A percentile compares a stretch with the other conserved stretches of the same genome.
Evolutionary conservation across 2,329 filamentous ascomycete species (phyloP).

Genomic region (Geosmithia morbida): DNA sequence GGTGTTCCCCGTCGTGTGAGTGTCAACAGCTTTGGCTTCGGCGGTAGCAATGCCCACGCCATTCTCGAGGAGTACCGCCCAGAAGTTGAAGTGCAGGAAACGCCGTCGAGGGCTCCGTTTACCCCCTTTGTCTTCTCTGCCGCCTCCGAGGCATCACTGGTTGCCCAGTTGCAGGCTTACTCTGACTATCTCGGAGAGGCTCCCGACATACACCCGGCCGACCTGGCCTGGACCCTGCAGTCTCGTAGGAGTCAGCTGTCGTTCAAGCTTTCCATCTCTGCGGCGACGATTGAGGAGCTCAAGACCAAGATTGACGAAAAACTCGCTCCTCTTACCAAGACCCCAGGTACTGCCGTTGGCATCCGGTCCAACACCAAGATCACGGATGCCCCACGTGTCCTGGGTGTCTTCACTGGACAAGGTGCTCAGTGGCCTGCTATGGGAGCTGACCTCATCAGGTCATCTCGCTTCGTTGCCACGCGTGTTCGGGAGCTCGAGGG

Average conservation of each 20-base stretch:
- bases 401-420: constrained; percentile 10
- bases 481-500: too few species aligned
- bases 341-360: background rate
- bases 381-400: background rate
- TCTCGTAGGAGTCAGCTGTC: constrained; percentile 2
- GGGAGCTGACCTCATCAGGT: constrained; percentile 9
- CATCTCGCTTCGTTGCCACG: too few species aligned
- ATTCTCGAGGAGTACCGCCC: constrained; percentile 13
- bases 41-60: constrained; percentile 25
- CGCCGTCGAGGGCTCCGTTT: background rate
- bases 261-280: constrained; percentile 17
- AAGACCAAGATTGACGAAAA: constrained; percentile 3
- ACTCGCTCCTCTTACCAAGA: constrained; percentile 10
- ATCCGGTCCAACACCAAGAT: background rate
- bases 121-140: constrained; percentile 1
- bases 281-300: constrained; percentile 1
- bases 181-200: background rate
- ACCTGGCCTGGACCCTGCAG: constrained; percentile 1
- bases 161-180: constrained; percentile 3
- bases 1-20: constrained; percentile 5
- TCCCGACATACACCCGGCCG: background rate
- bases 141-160: constrained; percentile 2
- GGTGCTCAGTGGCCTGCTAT: constrained; percentile 12
- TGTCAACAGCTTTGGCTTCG: constrained; percentile 23
- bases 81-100: background rate